Evolutionary conservation across 176 grass and related monocot species (phyloP), one percentile per base, ranked within the genome.

Genomic region (Avena insularis): DNA sequence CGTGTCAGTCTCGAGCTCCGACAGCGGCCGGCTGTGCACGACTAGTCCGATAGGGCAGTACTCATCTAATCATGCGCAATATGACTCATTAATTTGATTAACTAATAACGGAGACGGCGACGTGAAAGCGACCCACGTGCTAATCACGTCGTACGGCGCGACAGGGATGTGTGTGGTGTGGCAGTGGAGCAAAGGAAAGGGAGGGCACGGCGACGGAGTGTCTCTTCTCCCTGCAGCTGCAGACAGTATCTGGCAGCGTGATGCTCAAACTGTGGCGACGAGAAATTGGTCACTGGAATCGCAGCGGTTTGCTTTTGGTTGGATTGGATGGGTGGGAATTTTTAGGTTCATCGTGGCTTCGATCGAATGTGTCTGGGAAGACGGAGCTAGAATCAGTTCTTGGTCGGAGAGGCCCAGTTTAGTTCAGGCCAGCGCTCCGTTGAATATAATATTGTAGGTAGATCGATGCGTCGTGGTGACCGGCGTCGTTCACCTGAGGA

Each of bases 1-100:
- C 16, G 74, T 77, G 74, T 56, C 74, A 55, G 73, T 16, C 73
- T 54, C 49, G 73, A 33, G 73, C 74, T 77, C 50, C 49, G 25
- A 55, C 25, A 55, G 49, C 23, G 49, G 23, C 23, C 49, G 9
- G 15, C 23, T 23, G 38, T 7, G 49, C 73, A 76, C 73, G 8
- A 15, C 72, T 71, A 19, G 11, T 19, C 74, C 8, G 15, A 35
- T 66, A 66, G 61, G 0, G n/a, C 4, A 25, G 9, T 59, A 59
- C 7, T 29, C 8, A 29, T 33, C 23, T 75, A 75, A 54, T 54
- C 47, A 75, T 23, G 23, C 14, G 6, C 13, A 27, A 9, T 27
- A 3, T 50, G 11, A 15, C 49, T 27, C 5, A 27, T 54, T 17
- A 76, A 31, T 75, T 6, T 6, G 9, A 51, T 9, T 21, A 23